Percentiles rank a stretch among this genome's conserved stretches.
Conservation (phyloP, 2,329 filamentous ascomycete species). For the Zasmidium citrigriseum region DNA sequence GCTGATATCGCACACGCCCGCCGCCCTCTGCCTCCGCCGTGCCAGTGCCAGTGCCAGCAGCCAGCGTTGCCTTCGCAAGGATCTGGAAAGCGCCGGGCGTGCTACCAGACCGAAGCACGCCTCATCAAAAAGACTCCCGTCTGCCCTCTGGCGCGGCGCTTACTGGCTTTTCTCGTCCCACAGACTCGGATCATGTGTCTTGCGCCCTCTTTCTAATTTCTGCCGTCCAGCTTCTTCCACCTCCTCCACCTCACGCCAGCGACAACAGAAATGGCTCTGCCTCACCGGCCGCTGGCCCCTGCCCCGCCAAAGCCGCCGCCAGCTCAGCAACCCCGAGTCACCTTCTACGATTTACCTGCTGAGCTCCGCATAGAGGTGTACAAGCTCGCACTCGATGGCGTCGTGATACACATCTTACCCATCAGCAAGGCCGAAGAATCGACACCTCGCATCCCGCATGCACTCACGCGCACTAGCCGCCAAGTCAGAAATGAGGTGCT, state of each 20-base stretch:
- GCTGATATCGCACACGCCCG: neutral
- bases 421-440: constrained; percentile 17
- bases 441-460: constrained; percentile 24
- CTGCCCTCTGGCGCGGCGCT: constrained; percentile 3
- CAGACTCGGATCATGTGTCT: constrained; percentile 8
- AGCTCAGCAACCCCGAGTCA: constrained; percentile 12
- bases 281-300: constrained; percentile 20
- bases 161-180: constrained; percentile 12
- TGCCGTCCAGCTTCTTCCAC: neutral
- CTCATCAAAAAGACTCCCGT: neutral
- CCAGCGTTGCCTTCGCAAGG: neutral
- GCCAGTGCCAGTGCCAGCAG: neutral
- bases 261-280: constrained; percentile 13
- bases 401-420: constrained; percentile 33
- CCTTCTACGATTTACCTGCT: constrained; percentile 34
- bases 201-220: constrained; percentile 3
- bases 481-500: constrained; percentile 35
- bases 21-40: neutral
- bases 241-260: constrained; percentile 1
- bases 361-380: constrained; percentile 37
- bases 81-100: neutral
- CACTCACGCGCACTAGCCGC: constrained; percentile 27
- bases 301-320: constrained; percentile 18
- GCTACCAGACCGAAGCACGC: neutral
- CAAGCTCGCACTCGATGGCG: constrained; percentile 30